Percentiles rank a stretch among this genome's conserved stretches.
These are phyloP conservation scores for Earliella scabrosa DNA, from an alignment of 1,284 basidiomycete species.

Conservation along the genomic window DNA sequence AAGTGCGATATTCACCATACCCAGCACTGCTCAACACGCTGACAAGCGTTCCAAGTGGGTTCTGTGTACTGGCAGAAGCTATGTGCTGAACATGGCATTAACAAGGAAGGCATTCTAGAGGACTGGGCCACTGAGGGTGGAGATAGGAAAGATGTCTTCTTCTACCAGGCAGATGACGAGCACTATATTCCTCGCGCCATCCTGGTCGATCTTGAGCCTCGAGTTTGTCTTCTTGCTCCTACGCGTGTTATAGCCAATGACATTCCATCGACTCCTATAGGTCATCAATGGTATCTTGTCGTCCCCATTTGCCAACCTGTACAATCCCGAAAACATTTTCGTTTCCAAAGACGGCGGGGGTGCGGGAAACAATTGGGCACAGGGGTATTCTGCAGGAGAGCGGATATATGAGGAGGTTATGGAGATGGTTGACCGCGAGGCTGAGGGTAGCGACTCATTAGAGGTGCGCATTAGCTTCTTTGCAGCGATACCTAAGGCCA, in stretches of 20 bases:
- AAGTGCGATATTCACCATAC: conserved; percentile 57
- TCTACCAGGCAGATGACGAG: conserved; percentile 99
- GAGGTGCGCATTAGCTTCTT: conserved; percentile 65
- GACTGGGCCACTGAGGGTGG: conserved; percentile 94
- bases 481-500: neutral
- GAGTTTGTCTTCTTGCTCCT: conserved; percentile 58
- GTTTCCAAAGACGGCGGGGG: conserved; percentile 95
- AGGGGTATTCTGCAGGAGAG: conserved; percentile 91
- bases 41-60: conserved; percentile 62
- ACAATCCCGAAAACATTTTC: conserved; percentile 99
- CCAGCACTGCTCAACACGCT: conserved; percentile 16
- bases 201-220: conserved; percentile 95
- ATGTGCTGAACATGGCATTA: conserved; percentile 96
- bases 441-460: conserved; percentile 96
- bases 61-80: conserved; percentile 95
- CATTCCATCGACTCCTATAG: conserved; percentile 43
- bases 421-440: conserved; percentile 99
- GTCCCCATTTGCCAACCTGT: conserved; percentile 92
- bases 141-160: conserved; percentile 99
- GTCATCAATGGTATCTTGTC: conserved; percentile 95
- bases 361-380: conserved; percentile 99
- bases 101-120: conserved; percentile 89
- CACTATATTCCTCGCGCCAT: conserved; percentile 98
- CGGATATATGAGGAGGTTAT: conserved; percentile 96
- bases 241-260: neutral